These are phyloP conservation scores for Pythium brassicae DNA, from an alignment of 352 stramenopile genomes.

Conservation along the genomic window DNA sequence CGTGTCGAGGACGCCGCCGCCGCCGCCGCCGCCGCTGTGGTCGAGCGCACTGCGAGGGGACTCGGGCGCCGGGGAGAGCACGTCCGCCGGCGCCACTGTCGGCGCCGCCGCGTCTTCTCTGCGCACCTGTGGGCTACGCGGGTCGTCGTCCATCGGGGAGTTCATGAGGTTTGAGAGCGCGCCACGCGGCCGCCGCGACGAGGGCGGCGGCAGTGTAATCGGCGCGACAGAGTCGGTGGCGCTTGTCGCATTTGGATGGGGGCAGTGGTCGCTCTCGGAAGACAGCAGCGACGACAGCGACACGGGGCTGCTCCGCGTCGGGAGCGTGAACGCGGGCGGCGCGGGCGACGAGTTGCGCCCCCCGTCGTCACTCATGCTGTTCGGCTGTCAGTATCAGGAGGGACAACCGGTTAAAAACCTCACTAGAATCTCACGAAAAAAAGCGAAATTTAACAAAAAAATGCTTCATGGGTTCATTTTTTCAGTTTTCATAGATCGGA, in stretches of 20 bases:
- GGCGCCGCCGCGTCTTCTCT: not conserved
- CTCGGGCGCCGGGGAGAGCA: slow-evolving; percentile 4
- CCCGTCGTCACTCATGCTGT: not conserved
- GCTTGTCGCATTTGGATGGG: not conserved
- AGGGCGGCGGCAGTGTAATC: slow-evolving; percentile 8
- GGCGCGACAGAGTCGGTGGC: slow-evolving; percentile 1
- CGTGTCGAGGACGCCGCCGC: slow-evolving; percentile 14
- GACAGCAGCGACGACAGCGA: slow-evolving; percentile 42
- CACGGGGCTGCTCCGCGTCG: slow-evolving; percentile 24
- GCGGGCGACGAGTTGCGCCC: not conserved
- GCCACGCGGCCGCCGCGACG: slow-evolving; percentile 5
- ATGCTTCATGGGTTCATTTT: not conserved
- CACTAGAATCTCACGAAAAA: too few relatives aligned
- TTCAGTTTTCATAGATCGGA: not conserved
- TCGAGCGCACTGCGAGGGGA: not conserved
- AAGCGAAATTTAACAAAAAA: too few relatives aligned
- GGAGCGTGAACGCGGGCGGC: slow-evolving; percentile 26
- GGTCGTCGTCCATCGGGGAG: slow-evolving; percentile 41
- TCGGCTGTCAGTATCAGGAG: too few relatives aligned
- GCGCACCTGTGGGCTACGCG: not conserved
- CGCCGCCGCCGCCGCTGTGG: slow-evolving; percentile 6
- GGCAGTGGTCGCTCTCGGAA: slow-evolving; percentile 10
- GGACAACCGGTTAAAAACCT: too few relatives aligned
- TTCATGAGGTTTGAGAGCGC: slow-evolving; percentile 66
- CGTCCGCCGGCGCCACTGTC: slow-evolving; percentile 1